A percentile compares a stretch with the other conserved stretches of the same genome.
Conservation (phyloP, 306 rosid genomes). For the Benincasa hispida region DNA sequence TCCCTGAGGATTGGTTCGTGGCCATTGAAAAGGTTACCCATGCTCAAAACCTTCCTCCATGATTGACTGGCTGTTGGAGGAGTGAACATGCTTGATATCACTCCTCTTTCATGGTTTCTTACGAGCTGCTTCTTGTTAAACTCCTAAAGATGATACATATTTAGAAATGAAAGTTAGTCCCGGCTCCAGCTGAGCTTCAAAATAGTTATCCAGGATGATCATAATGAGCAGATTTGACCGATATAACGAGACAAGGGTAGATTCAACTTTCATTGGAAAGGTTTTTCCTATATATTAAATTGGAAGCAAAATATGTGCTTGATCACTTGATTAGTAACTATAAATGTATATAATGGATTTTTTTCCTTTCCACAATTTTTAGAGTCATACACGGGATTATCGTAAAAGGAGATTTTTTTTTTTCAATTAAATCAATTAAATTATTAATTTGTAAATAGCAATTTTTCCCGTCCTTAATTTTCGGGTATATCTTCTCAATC, state of each 20-base stretch:
- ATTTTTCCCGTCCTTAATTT: too few species aligned
- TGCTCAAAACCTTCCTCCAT: conserved; percentile 90
- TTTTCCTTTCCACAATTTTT: too few species aligned
- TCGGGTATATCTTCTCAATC: too few species aligned
- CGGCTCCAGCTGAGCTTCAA: not conserved
- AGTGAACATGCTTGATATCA: conserved; percentile 63
- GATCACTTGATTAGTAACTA: too few species aligned
- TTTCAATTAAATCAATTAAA: too few species aligned
- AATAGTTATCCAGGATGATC: not conserved
- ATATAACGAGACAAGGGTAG: not conserved
- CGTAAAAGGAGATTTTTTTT: too few species aligned
- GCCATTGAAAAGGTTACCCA: conserved; percentile 99
- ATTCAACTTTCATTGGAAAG: not conserved
- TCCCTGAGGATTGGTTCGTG: conserved; percentile 84
- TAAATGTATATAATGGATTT: too few species aligned
- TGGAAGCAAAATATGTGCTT: not conserved
- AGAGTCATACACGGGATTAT: too few species aligned
- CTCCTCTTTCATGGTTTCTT: conserved; percentile 45
- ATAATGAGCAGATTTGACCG: not conserved
- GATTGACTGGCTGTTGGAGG: conserved; percentile 87
- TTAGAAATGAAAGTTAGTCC: not conserved
- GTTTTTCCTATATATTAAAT: not conserved
- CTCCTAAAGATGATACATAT: conserved; percentile 26
- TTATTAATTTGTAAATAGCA: too few species aligned
- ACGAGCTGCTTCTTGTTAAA: conserved; percentile 53